Evolutionary conservation across 345 rosid species (phyloP).

Genomic region (Eucalyptus tenuipes): DNA sequence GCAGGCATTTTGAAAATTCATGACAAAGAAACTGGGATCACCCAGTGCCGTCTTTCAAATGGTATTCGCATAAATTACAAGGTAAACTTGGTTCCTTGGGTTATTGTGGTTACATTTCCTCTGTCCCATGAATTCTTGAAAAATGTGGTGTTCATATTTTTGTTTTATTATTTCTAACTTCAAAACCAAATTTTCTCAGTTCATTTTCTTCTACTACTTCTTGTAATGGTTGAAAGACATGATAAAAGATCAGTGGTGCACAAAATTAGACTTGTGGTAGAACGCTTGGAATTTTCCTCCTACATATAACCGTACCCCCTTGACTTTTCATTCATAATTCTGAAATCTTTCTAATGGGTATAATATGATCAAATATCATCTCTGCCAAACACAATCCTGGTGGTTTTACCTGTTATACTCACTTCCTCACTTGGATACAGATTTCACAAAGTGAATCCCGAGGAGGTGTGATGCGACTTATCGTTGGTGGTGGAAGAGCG

Average conservation of each 20-base stretch:
- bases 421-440: conserved; percentile 15
- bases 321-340: neutral
- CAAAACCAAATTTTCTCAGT: neutral
- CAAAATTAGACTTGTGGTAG: neutral
- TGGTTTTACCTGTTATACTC: neutral
- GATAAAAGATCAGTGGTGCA: neutral
- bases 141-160: neutral
- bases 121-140: neutral
- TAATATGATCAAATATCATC: neutral
- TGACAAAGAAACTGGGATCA: conserved; percentile 85
- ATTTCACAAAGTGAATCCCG: conserved; percentile 70
- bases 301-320: neutral
- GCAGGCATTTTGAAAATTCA: conserved; percentile 38
- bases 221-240: neutral
- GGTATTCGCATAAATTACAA: conserved; percentile 86
- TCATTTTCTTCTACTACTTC: neutral
- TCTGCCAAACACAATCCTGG: neutral
- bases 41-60: conserved; percentile 81
- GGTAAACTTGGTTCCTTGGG: conserved; percentile 16
- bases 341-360: neutral
- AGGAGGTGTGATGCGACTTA: conserved; percentile 96
- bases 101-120: neutral
- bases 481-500: conserved; percentile 99
- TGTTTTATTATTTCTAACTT: neutral
- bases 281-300: neutral